Percentiles rank a stretch among this genome's conserved stretches.
Conservation (phyloP, 1,139 yeast genomes). For the Yamadazyma triangularis region DNA sequence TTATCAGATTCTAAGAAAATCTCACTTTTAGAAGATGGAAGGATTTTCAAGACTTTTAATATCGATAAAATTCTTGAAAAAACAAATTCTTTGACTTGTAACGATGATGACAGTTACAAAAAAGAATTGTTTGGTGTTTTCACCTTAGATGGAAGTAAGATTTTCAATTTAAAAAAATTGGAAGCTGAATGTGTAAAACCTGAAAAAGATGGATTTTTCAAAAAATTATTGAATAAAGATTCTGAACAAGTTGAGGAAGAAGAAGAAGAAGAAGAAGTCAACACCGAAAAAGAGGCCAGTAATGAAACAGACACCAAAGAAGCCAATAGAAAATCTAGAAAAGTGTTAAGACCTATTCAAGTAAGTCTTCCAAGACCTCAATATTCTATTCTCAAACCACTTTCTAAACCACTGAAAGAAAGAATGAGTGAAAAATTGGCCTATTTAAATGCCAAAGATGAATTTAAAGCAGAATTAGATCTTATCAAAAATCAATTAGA, state of each 20-base stretch:
- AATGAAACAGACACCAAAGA: constrained; percentile 14
- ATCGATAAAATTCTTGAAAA: constrained; percentile 30
- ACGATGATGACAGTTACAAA: constrained; percentile 25
- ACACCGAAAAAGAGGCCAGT: constrained; percentile 4
- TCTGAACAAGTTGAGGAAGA: constrained; percentile 12
- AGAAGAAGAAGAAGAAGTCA: neutral
- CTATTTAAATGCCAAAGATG: constrained; percentile 41
- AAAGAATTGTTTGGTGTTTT: constrained; percentile 39
- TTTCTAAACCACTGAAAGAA: constrained; percentile 37
- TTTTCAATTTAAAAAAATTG: constrained; percentile 41
- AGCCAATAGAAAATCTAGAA: constrained; percentile 12
- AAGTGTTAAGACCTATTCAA: constrained; percentile 17
- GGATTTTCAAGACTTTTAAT: constrained; percentile 36
- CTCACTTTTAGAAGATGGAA: constrained; percentile 53
- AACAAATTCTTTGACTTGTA: constrained; percentile 40
- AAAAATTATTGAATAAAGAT: constrained; percentile 22
- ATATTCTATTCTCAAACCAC: constrained; percentile 42
- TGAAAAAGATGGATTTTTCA: constrained; percentile 21
- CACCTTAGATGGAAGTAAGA: constrained; percentile 43
- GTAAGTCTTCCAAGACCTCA: constrained; percentile 23
- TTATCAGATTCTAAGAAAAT: constrained; percentile 30
- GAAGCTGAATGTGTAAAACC: constrained; percentile 36
- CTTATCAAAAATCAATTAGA: constrained; percentile 54
- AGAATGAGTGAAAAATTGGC: constrained; percentile 23
- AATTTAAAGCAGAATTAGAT: constrained; percentile 41